These are phyloP conservation scores for Wickerhamiella kazuoi DNA, from an alignment of 805 yeast species.

Conservation along the genomic window DNA sequence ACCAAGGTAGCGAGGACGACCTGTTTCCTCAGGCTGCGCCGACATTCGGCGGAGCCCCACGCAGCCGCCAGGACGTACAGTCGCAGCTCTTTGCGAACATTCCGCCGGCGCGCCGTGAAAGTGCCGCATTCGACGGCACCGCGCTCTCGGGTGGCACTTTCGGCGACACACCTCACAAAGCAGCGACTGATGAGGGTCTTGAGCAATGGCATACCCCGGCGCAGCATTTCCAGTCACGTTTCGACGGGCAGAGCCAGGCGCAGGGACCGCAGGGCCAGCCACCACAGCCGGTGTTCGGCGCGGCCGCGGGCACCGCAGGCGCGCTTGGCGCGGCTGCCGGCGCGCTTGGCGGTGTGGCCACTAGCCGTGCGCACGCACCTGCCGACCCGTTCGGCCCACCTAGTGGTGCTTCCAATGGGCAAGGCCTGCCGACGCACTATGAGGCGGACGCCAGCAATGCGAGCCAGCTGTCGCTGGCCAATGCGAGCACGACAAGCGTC, in stretches of 20 bases:
- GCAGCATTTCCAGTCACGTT: slow-evolving; percentile 9
- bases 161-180: not conserved
- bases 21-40: not conserved
- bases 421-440: not conserved
- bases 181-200: slow-evolving; percentile 3
- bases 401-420: not conserved
- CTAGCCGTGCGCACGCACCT: no score
- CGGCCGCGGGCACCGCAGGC: no score
- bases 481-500: not conserved
- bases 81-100: not conserved
- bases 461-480: not conserved
- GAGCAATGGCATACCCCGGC: slow-evolving; percentile 16
- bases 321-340: no score
- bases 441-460: not conserved
- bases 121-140: not conserved
- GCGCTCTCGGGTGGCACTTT: not conserved
- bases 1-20: no score
- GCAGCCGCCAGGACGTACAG: not conserved
- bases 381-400: not conserved
- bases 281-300: slow-evolving; percentile 2
- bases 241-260: slow-evolving; percentile 6
- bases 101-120: not conserved
- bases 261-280: slow-evolving; percentile 1
- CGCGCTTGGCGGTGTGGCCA: no score
- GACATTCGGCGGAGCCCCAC: not conserved